Conservation (phyloP, 306 rosid species). For the Adenanthera pavonina region DNA sequence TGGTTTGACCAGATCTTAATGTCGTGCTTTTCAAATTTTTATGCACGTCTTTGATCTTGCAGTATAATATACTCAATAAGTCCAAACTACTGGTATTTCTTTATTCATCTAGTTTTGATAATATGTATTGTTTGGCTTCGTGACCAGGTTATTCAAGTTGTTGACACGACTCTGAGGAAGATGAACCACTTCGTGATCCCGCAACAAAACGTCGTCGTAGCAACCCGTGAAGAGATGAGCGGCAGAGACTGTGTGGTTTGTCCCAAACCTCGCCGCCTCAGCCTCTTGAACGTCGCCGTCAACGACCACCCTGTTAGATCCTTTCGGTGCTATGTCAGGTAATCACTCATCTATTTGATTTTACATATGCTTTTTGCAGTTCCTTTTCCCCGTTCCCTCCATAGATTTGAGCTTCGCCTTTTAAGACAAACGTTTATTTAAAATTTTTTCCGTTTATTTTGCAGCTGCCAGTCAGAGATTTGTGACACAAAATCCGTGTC, state of each 20-base stretch:
- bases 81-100: slow-evolving; percentile 18
- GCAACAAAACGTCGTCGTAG: slow-evolving; percentile 61
- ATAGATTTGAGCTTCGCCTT: not conserved
- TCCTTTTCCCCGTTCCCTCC: not conserved
- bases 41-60: slow-evolving; percentile 37
- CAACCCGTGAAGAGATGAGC: slow-evolving; percentile 67
- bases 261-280: slow-evolving; percentile 90
- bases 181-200: slow-evolving; percentile 75
- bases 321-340: slow-evolving; percentile 76
- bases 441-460: slow-evolving; percentile 4
- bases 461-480: slow-evolving; percentile 73
- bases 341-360: slow-evolving; percentile 4
- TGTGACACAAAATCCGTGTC: slow-evolving; percentile 63
- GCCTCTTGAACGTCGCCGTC: slow-evolving; percentile 53
- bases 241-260: slow-evolving; percentile 62
- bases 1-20: slow-evolving; percentile 54
- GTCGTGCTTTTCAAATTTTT: slow-evolving; percentile 33
- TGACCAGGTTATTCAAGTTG: slow-evolving; percentile 40
- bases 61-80: slow-evolving; percentile 21
- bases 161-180: slow-evolving; percentile 26
- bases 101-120: not conserved
- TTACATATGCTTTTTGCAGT: too few relatives aligned
- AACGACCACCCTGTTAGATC: slow-evolving; percentile 60
- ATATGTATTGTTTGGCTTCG: not conserved
- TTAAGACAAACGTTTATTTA: not conserved